Evolutionary conservation across 805 yeast genomes (phyloP).

Genomic region (Suhomyces prunicola): DNA sequence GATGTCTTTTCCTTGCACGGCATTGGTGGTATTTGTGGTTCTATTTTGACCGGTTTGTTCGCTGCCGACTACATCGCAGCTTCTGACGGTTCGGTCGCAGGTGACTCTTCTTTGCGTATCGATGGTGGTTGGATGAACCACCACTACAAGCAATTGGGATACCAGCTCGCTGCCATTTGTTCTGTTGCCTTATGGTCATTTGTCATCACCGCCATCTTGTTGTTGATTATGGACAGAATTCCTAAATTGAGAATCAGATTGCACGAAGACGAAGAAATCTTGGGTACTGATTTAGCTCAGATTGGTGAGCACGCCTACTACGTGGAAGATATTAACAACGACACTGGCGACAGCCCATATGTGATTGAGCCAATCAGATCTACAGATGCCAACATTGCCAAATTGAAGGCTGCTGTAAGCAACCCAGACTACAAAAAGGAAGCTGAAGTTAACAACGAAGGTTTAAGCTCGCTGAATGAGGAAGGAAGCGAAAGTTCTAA

Average conservation of each 20-base stretch:
- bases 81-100: constrained; percentile 60
- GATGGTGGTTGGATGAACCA: constrained; percentile 89
- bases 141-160: constrained; percentile 78
- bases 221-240: constrained; percentile 64
- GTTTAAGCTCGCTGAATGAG: constrained; percentile 17
- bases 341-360: constrained; percentile 38
- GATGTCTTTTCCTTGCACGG: constrained; percentile 94
- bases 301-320: constrained; percentile 84
- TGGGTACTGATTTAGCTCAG: constrained; percentile 86
- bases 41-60: constrained; percentile 83
- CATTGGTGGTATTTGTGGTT: constrained; percentile 86
- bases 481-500: constrained; percentile 15
- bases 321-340: constrained; percentile 43
- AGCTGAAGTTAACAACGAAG: constrained; percentile 7
- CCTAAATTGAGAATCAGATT: constrained; percentile 83
- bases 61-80: constrained; percentile 90
- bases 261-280: constrained; percentile 79
- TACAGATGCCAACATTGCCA: constrained; percentile 37
- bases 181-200: constrained; percentile 77
- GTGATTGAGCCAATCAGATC: constrained; percentile 81
- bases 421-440: constrained; percentile 4
- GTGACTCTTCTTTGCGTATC: constrained; percentile 35
- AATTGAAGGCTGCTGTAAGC: constrained; percentile 25
- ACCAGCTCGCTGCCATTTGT: constrained; percentile 76
- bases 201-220: constrained; percentile 63